Base-by-base conservation (phyloP, 169 alveolate genomes). In the Eimeria necatrix region DNA sequence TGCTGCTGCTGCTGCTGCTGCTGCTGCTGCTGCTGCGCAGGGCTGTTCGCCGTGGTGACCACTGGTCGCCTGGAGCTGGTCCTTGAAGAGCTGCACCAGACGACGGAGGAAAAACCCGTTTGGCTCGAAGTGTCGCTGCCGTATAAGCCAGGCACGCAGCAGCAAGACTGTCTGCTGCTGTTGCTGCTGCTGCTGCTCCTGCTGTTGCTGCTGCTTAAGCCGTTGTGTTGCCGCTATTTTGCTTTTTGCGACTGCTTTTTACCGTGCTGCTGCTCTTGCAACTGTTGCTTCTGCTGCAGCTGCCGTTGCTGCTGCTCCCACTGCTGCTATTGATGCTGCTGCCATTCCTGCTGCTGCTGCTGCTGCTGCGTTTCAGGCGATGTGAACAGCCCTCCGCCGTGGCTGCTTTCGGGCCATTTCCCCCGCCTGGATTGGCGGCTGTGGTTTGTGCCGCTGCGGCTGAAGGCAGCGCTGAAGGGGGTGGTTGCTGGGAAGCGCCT, bases 351-450 rank as follows among this genome's bases (percentile, higher is more conserved):
- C 85, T 74, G 85, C 85, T 74, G 85, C 26, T 74, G 85, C 85
- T 74, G 61, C 59, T 53, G 16, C n/a, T 22, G 89, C 49, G 46
- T 64, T 48, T n/a, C 93, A 86, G 93, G 93, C 22, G 84, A 86
- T 12, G 70, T 85, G 18, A 60, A 78, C 80, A 41, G 91, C 26
- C 80, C 86, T 1, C 95, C 95, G 10, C 85, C 83, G 22, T 92
- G 91, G 85, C 80, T 92, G 24, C 46, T 73, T 24, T 51, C 86
- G 18, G 95, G 95, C 14, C 95, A 92, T 87, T 56, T 92, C 85
- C 95, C 95, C 22, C 87, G 95, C 16, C 81, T 92, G 18, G 95
- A 92, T 71, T 92, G 95, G 95, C 86, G 95, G 4, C 92, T 92
- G 41, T 92, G 95, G 95, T 92, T 86, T 80, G 64, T 91, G 0